These are phyloP conservation scores for Talaromyces adpressus DNA, from an alignment of 495 filamentous ascomycete genomes.

Conservation along the genomic window DNA sequence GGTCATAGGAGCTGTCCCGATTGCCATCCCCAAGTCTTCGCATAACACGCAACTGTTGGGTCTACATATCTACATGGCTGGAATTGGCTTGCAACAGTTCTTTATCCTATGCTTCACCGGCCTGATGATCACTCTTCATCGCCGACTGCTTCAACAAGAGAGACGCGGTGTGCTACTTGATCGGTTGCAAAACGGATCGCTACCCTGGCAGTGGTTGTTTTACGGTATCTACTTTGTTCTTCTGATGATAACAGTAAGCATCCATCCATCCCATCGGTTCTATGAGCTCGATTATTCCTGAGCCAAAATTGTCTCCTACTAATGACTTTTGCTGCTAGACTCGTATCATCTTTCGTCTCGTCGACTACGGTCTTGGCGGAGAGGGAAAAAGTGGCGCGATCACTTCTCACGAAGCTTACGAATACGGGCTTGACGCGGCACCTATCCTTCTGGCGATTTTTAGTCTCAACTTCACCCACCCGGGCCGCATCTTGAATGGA, in stretches of 20 bases:
- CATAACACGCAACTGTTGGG: no score
- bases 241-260: neutral
- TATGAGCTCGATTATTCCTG: neutral
- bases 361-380: neutral
- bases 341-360: neutral
- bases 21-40: no score
- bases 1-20: no score
- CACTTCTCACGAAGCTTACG: neutral
- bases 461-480: neutral
- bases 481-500: neutral
- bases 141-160: no score
- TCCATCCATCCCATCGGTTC: neutral
- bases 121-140: no score
- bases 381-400: neutral
- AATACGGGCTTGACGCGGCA: neutral
- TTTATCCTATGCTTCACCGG: no score
- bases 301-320: neutral
- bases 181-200: no score
- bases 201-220: neutral
- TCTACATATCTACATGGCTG: no score
- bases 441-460: neutral
- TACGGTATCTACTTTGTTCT: neutral
- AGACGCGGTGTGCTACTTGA: no score
- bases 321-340: neutral
- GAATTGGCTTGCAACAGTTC: no score